Conservation (phyloP, 371 early-diverging fungal species). For the Lichtheimia corymbifera region DNA sequence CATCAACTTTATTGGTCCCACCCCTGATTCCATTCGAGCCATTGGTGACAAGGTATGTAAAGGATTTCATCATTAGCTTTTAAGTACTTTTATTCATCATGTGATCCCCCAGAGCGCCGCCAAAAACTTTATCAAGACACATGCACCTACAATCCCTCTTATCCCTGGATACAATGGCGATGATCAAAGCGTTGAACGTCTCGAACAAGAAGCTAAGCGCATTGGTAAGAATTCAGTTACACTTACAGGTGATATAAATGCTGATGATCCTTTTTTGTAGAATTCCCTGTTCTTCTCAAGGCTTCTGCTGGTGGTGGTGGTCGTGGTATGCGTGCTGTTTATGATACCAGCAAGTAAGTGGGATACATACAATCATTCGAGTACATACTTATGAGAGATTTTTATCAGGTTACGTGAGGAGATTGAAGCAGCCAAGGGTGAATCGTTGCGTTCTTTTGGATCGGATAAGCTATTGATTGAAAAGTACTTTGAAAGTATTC, state of each 20-base stretch:
- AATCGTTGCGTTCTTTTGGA: conserved; percentile 88
- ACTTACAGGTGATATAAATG: neutral
- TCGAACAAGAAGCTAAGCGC: conserved; percentile 53
- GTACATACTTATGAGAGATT: neutral
- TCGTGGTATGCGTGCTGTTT: conserved; percentile 83
- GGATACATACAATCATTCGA: too few relatives aligned
- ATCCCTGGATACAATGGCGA: conserved; percentile 94
- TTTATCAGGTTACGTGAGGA: conserved; percentile 25
- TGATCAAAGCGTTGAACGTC: conserved; percentile 54
- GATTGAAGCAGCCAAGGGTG: conserved; percentile 75
- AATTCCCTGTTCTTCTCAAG: conserved; percentile 88
- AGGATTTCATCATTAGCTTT: too few relatives aligned
- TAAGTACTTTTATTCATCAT: neutral
- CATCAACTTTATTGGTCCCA: conserved; percentile 81
- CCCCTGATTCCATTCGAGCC: conserved; percentile 75
- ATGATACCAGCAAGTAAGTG: conserved; percentile 39
- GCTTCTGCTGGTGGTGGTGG: conserved; percentile 94
- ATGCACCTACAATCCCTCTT: conserved; percentile 76
- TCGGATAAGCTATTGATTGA: conserved; percentile 90
- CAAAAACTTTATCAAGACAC: conserved; percentile 47
- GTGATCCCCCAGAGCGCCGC: conserved; percentile 64
- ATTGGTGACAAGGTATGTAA: conserved; percentile 91
- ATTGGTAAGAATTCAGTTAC: conserved; percentile 36
- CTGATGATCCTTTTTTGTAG: conserved; percentile 29
- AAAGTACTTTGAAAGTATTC: conserved; percentile 88